These are phyloP conservation scores for Geotrichum klebahnii DNA, from an alignment of 1,139 yeast genomes.

Conservation along the genomic window DNA sequence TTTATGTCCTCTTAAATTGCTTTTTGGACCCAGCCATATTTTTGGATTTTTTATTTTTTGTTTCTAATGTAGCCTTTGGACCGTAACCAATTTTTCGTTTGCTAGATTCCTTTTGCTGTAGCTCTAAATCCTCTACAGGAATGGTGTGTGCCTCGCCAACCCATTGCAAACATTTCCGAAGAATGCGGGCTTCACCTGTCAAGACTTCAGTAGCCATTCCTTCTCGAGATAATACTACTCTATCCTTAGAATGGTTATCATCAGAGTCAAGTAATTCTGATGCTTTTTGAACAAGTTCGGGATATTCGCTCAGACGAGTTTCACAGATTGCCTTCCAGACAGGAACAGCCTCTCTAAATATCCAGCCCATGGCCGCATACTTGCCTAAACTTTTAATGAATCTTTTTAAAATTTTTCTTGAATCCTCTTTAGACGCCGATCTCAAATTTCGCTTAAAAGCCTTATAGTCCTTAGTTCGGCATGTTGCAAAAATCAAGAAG, in stretches of 20 bases:
- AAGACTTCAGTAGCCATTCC: conserved; percentile 32
- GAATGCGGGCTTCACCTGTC: conserved; percentile 30
- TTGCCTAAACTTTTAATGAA: conserved; percentile 26
- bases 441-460: conserved; percentile 17
- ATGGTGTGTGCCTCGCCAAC: neutral
- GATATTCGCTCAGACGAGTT: conserved; percentile 27
- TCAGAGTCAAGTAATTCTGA: conserved; percentile 16
- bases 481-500: conserved; percentile 20
- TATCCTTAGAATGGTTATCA: conserved; percentile 16
- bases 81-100: conserved; percentile 7
- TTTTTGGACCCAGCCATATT: neutral
- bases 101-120: neutral
- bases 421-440: conserved; percentile 4
- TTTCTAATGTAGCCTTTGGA: neutral
- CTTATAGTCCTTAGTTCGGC: conserved; percentile 16
- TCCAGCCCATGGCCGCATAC: conserved; percentile 24
- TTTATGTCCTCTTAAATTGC: neutral
- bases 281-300: conserved; percentile 19
- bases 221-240: conserved; percentile 25
- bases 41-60: neutral
- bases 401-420: conserved; percentile 19
- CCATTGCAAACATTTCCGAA: conserved; percentile 19
- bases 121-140: neutral
- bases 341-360: conserved; percentile 26
- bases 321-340: conserved; percentile 25